phyloP scores from a whole-genome alignment of 768 basidiomycete species.

The Clitopilus passeckerianus region DNA sequence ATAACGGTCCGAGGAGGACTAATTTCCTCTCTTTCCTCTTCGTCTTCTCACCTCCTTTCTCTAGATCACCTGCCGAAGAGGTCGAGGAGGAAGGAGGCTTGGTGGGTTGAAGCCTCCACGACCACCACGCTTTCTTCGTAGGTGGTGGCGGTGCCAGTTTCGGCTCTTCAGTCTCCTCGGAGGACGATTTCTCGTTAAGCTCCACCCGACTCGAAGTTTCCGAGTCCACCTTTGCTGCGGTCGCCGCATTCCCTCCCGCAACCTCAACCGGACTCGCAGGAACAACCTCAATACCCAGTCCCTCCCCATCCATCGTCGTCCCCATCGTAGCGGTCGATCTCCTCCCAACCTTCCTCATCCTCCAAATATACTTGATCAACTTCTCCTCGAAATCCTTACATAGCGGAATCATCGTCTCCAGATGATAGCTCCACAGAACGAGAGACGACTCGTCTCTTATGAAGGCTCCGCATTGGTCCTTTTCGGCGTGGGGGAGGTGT shows the following conservation, averaged over 20 bases:
- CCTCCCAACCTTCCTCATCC: conserved; percentile 29
- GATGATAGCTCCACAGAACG: conserved; percentile 77
- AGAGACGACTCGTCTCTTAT: conserved; percentile 74
- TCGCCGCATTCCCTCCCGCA: not conserved
- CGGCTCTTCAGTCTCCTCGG: conserved; percentile 12
- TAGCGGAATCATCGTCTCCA: conserved; percentile 62
- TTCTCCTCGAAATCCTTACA: conserved; percentile 73
- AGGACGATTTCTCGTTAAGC: conserved; percentile 27
- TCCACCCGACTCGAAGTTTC: conserved; percentile 16
- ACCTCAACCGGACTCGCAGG: not conserved
- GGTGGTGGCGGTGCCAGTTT: conserved; percentile 9
- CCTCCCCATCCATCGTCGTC: not conserved
- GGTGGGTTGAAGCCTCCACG: conserved; percentile 38
- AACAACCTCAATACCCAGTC: not conserved
- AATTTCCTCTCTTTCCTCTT: conserved; percentile 37
- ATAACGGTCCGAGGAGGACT: conserved; percentile 62
- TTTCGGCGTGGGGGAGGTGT: conserved; percentile 71
- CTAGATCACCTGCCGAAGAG: conserved; percentile 22
- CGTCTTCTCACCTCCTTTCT: conserved; percentile 28
- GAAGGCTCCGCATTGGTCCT: conserved; percentile 87
- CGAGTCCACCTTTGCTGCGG: conserved; percentile 3
- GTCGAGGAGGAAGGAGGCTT: conserved; percentile 8
- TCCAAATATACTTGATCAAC: conserved; percentile 81
- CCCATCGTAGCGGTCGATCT: conserved; percentile 10
- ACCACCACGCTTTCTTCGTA: conserved; percentile 32